Base-by-base conservation (phyloP, 257 asterid species). In the Solanum corneliomulleri region DNA sequence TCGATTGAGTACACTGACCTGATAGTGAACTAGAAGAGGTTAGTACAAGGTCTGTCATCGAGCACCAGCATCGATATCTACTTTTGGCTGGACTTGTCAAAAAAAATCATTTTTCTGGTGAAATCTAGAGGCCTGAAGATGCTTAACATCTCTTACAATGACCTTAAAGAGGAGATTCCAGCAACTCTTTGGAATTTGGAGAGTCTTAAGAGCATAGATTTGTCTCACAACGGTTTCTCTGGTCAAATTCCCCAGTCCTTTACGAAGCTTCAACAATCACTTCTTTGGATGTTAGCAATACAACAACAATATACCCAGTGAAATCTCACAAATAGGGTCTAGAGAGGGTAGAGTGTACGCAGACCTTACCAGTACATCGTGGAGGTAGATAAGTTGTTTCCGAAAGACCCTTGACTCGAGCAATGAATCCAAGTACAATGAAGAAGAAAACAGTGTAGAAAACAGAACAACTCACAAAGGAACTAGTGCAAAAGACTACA, bases 21-120 rank as follows among this genome's bases (percentile, higher is more conserved):
- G 21, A 45, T 90, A 23, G 87, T 90, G 45, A 90, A 68, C 88
- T 85, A 89, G 92, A 87, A 88, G 77, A 90, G 77, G 78, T 87
- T 89, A 49, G 52, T 85, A 12, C 92, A 87, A 75, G 88, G 91
- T 20, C 37, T 90, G 81, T 86, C 88, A 42, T 85, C 71, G 0
- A 85, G 82, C 27, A 86, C 89, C 29, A 82, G 87, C 86, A 68
- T 90, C 74, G 87, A 82, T 5, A 85, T 87, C 18, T 68, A 90
- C 89, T 85, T 86, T 45, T 86, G 88, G 66, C 42, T 74, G 80
- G 89, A 85, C 88, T 56, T 88, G 33, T 90, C 89, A 13, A 87
- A 82, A 56, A 39, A 11, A 90, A 85, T 91, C 58, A 37, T 87
- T 90, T 4, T 4, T 74, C 89, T 31, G 91, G 89, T n/a, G 83